A percentile compares a stretch with the other conserved stretches of the same genome.
These are phyloP conservation scores for Alternaria conjuncta DNA, from an alignment of 2,329 filamentous ascomycete species.

Conservation along the genomic window DNA sequence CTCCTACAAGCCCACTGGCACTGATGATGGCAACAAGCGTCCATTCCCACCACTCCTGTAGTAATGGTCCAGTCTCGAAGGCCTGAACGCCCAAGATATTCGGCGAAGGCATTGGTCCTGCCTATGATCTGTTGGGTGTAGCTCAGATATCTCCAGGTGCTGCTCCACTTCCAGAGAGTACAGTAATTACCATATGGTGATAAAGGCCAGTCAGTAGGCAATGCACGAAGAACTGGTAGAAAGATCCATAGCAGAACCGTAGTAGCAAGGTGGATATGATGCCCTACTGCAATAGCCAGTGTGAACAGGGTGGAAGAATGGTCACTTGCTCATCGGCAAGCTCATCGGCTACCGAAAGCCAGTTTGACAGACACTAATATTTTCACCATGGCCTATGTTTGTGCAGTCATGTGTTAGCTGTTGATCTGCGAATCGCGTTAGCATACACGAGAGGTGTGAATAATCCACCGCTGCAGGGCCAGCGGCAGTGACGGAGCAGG, in stretches of 20 bases:
- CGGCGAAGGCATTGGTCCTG: constrained; percentile 10
- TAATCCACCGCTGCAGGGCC: constrained; percentile 18
- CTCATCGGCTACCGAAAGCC: constrained; percentile 24
- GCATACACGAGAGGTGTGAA: constrained; percentile 20
- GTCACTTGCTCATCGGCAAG: constrained; percentile 28
- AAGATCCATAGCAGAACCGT: neutral
- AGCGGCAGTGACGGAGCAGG: constrained; percentile 22
- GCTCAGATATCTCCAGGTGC: neutral
- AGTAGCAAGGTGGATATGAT: constrained; percentile 1
- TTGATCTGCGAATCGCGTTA: constrained; percentile 30
- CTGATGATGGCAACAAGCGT: constrained; percentile 40
- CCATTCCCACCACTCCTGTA: constrained; percentile 45
- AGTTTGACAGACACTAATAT: constrained; percentile 19
- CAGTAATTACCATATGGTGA: neutral
- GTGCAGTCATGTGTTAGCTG: constrained; percentile 32
- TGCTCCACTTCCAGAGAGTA: neutral
- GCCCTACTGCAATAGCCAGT: neutral
- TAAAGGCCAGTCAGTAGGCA: neutral
- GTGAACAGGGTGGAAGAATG: constrained; percentile 1
- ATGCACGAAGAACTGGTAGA: neutral
- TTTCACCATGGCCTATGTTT: constrained; percentile 25
- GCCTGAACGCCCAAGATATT: constrained; percentile 40
- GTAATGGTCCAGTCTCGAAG: constrained; percentile 28
- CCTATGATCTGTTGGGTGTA: neutral
- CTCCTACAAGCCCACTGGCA: constrained; percentile 36